Evolutionary conservation across 2,329 filamentous ascomycete genomes (phyloP), one percentile per base, ranked within the genome.

Genomic region (Aspergillus fructus): DNA sequence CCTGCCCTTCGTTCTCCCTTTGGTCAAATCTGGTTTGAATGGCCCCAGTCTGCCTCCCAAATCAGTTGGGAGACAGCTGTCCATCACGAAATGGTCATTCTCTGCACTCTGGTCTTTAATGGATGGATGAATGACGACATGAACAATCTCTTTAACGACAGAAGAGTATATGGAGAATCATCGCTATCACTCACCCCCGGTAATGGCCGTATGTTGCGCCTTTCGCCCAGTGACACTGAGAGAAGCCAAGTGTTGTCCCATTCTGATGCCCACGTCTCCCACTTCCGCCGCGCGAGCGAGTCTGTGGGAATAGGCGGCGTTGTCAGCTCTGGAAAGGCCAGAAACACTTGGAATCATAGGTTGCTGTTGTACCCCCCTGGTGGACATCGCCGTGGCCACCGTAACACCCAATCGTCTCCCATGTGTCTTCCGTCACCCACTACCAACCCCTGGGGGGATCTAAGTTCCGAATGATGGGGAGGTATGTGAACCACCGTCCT

Each of bases 11-110:
- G 57, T n/a, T 68, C 68, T 7, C 69, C 68, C 4, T 71, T 67
- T 48, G 69, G 69, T 15, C 54, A 48, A 13, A 52, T 71, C 33
- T 71, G 67, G 67, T 61, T 69, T 13, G 69, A 71, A 55, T 71
- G 68, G 68, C 50, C 63, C 8, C 21, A 33, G 4, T 43, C 63
- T 42, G 53, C 59, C 13, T 49, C 63, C 1, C 65, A 62, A 3
- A 60, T 51, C 23, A 45, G 19, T 15, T 71, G 67, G 62, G 59
- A 66, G 24, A 55, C 56, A 7, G 69, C 69, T 5, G 61, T 65
- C 2, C 53, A 60, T 6, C 57, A 63, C 6, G 69, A 71, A 39
- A 62, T 66, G 56, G 45, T 56, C 5, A 58, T 67, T 17, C 62
- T 68, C 3, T 55, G 54, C 19, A 59, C 53, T 27, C 60, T 70